Evolutionary conservation across 208 protist species (phyloP).

Genomic region (Trypanosoma lewisi): DNA sequence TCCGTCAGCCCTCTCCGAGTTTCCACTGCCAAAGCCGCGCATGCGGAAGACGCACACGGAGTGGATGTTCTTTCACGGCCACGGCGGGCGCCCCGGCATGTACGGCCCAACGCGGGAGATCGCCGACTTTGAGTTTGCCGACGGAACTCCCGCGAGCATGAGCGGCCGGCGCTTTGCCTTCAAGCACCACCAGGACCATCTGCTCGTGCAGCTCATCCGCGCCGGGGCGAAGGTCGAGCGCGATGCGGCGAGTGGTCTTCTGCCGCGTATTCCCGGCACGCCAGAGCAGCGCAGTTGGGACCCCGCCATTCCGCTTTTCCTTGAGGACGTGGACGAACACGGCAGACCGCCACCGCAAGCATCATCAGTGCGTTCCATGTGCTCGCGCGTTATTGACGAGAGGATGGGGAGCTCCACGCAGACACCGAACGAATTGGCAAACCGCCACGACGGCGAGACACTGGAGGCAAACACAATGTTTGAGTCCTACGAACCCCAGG

Average conservation of each 20-base stretch:
- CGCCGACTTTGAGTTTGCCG: conserved; percentile 82
- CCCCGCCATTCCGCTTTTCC: conserved; percentile 81
- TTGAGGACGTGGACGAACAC: conserved; percentile 83
- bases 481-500: conserved; percentile 68
- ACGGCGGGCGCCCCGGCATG: conserved; percentile 64
- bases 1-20: conserved; percentile 43
- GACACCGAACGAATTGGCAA: conserved; percentile 57
- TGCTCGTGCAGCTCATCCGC: conserved; percentile 86
- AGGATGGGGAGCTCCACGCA: conserved; percentile 18
- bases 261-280: conserved; percentile 78
- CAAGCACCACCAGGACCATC: conserved; percentile 86
- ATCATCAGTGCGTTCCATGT: conserved; percentile 12
- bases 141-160: conserved; percentile 77
- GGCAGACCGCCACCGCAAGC: conserved; percentile 47
- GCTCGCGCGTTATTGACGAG: conserved; percentile 54
- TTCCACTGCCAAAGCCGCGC: conserved; percentile 42
- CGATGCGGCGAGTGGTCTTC: conserved; percentile 46
- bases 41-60: conserved; percentile 87
- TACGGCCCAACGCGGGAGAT: conserved; percentile 78
- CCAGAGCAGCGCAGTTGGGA: conserved; percentile 88
- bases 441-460: conserved; percentile 58
- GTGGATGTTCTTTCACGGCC: conserved; percentile 79
- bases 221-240: conserved; percentile 77
- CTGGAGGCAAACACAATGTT: conserved; percentile 86
- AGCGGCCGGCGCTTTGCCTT: conserved; percentile 67